Evolutionary conservation across 305 asterid species (phyloP), one percentile per base, ranked within the genome.

Genomic region (Fraxinus greggii): DNA sequence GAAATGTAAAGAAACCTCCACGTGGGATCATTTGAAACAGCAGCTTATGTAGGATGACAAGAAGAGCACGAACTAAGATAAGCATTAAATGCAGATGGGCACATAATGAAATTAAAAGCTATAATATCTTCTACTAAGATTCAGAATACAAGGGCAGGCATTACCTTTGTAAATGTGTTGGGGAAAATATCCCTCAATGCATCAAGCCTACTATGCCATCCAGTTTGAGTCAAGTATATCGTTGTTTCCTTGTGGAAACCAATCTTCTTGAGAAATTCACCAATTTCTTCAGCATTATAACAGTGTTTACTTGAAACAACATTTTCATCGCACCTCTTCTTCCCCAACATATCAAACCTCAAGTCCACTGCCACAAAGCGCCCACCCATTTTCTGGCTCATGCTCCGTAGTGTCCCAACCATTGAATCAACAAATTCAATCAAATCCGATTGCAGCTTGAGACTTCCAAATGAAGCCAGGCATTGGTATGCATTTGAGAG

Each of bases 101-200:
- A 15, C 32, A 48, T 10, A 28, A 77, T 10, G 4, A 63, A 74
- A 65, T 6, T 13, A 51, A 10, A 12, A 67, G 23, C 74, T 67
- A 28, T 28, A 67, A 19, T 59, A 7, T 13, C 19, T 67, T 13
- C 35, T 1, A 13, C 36, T 67, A 32, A 26, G 74, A 67, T 67
- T 26, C 7, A 4, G 31, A 26, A 12, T 29, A 24, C 8, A 72
- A 33, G 12, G 1, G 38, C 13, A 45, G 33, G 28, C 10, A 1
- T 65, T 82, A 88, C 98, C 98, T 92, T 93, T 42, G 92, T 89
- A 35, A 88, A 91, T 24, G 93, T 89, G 81, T 92, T 90, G 48
- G 97, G 95, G 45, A 89, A 92, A 72, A 76, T 28, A 33, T 89
- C 76, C 78, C 94, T 89, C 61, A 95, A 56, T 32, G 87, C 86